Percentiles rank a stretch among this genome's conserved stretches.
Evolutionary conservation across 2,329 filamentous ascomycete species (phyloP).

Genomic region (Penicillium verrucosum): DNA sequence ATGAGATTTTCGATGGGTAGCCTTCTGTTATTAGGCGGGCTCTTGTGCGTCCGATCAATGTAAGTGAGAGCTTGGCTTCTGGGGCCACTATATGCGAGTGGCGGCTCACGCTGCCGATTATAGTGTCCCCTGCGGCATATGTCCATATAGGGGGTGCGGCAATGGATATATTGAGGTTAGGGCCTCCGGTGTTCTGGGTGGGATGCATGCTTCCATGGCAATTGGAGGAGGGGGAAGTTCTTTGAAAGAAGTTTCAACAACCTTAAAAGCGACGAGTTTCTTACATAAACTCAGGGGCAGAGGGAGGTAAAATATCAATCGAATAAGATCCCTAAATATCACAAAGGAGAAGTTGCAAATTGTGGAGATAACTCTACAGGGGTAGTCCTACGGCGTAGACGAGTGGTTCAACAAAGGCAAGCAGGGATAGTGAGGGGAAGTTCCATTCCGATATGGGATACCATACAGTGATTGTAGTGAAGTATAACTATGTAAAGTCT

Average conservation of each 20-base stretch:
- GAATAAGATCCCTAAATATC: too few species aligned
- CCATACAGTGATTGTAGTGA: neutral
- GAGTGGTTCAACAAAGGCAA: neutral
- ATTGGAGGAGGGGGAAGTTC: neutral
- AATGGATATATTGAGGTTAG: conserved; percentile 7
- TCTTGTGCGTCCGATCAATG: neutral
- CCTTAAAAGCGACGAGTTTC: neutral
- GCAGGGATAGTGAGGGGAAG: neutral
- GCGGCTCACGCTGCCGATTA: conserved; percentile 18
- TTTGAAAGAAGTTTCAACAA: neutral
- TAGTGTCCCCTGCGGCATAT: conserved; percentile 13
- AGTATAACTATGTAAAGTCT: neutral
- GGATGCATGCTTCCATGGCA: neutral
- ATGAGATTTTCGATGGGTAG: neutral
- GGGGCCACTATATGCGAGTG: conserved; percentile 9
- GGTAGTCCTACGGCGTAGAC: neutral
- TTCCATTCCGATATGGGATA: neutral
- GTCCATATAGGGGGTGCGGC: conserved; percentile 15
- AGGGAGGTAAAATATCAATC: neutral
- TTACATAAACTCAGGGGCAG: neutral
- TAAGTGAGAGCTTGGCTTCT: conserved; percentile 4
- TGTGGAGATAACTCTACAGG: neutral
- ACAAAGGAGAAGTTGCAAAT: too few species aligned
- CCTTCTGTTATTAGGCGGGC: neutral
- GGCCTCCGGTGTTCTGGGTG: neutral